Evolutionary conservation across 495 filamentous ascomycete species (phyloP).

Genomic region (Neurospora sp.): DNA sequence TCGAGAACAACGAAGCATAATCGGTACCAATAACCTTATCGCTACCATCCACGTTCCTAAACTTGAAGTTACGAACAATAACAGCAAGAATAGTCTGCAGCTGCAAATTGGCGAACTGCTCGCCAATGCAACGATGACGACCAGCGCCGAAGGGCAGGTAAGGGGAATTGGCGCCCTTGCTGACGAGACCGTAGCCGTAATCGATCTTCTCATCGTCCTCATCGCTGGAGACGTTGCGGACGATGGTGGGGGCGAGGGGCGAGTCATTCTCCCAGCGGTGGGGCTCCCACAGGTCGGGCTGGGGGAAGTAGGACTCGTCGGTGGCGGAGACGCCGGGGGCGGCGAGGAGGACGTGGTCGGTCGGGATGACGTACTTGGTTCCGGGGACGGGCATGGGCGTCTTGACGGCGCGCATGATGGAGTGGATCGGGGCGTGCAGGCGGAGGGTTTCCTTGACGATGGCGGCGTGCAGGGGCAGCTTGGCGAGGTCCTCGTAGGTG

Average conservation of each 20-base stretch:
- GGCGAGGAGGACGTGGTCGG: conserved; percentile 64
- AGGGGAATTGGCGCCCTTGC: conserved; percentile 75
- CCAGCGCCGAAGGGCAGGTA: conserved; percentile 95
- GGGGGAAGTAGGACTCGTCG: conserved; percentile 65
- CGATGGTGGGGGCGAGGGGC: conserved; percentile 33
- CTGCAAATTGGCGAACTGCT: conserved; percentile 94
- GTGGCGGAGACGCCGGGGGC: conserved; percentile 69
- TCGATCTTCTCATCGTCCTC: conserved; percentile 70
- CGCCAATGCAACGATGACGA: conserved; percentile 89
- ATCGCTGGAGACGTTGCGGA: conserved; percentile 40
- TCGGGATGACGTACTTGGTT: conserved; percentile 69
- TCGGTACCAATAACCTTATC: conserved; percentile 70
- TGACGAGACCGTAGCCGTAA: conserved; percentile 89
- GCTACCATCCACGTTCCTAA: conserved; percentile 60
- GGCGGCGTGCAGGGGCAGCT: conserved; percentile 57
- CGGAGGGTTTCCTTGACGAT: conserved; percentile 76
- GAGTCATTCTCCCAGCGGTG: conserved; percentile 66
- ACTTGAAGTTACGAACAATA: conserved; percentile 64
- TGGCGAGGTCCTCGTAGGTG: conserved; percentile 54
- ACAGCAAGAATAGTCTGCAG: conserved; percentile 75
- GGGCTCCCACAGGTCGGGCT: conserved; percentile 75
- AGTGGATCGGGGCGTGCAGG: conserved; percentile 73
- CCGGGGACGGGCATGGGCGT: conserved; percentile 67
- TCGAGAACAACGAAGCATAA: conserved; percentile 60
- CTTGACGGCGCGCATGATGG: conserved; percentile 79